Percentiles rank a stretch among this genome's conserved stretches.
Evolutionary conservation across 768 basidiomycete genomes (phyloP).

Genomic region (Rhodotorula toruloides): DNA sequence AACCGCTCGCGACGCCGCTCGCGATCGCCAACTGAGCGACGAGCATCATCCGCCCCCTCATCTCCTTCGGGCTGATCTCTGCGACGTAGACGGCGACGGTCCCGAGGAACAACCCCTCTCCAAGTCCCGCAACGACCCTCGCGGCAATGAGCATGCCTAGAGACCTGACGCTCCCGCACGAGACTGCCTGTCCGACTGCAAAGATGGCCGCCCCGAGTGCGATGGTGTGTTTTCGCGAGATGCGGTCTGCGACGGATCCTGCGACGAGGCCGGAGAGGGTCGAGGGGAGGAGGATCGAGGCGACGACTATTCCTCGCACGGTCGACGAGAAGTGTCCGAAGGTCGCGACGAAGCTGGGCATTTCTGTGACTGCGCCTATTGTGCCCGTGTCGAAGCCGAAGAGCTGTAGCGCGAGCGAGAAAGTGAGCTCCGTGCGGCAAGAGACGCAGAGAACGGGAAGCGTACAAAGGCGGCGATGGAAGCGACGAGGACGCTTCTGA

Average conservation of each 20-base stretch:
- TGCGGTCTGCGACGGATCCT: conserved; percentile 52
- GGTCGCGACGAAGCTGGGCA: conserved; percentile 51
- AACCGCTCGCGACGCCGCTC: conserved; percentile 47
- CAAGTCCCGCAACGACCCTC: conserved; percentile 12
- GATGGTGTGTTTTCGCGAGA: conserved; percentile 54
- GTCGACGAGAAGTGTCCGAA: conserved; percentile 46
- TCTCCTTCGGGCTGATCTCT: conserved; percentile 46
- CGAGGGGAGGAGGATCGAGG: conserved; percentile 34
- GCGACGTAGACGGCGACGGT: conserved; percentile 7
- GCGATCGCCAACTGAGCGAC: conserved; percentile 52
- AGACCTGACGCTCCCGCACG: not conserved
- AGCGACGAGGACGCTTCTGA: not conserved
- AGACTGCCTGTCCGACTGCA: conserved; percentile 49
- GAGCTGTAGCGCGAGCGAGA: not conserved
- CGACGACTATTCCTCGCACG: conserved; percentile 1
- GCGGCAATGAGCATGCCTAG: conserved; percentile 16
- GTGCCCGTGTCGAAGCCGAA: conserved; percentile 8
- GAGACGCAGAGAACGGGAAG: not conserved
- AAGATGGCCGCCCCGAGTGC: conserved; percentile 52
- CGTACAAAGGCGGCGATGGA: not conserved
- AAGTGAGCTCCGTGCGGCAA: not conserved
- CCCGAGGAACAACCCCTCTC: conserved; percentile 13
- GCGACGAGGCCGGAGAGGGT: conserved; percentile 37
- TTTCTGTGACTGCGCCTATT: conserved; percentile 53
- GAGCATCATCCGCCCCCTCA: conserved; percentile 51